Base-by-base conservation (phyloP, 495 filamentous ascomycete species). In the Cudoniella acicularis region DNA sequence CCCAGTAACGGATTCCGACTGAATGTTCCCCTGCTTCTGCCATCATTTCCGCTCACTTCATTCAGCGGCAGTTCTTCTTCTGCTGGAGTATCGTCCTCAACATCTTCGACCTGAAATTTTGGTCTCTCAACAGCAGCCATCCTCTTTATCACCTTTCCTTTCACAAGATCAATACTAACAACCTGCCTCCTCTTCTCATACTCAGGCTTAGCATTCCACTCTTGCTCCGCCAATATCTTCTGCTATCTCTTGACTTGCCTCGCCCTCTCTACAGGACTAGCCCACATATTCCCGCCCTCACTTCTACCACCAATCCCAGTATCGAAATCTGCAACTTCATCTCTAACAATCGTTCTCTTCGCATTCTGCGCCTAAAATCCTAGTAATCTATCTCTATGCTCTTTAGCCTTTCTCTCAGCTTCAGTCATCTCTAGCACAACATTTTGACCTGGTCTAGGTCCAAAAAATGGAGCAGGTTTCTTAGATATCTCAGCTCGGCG, bases 321-420 rank as follows among this genome's bases (percentile, higher is more conserved):
- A 52, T 98, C 94, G 61, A 94, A 98, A 64, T 98, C 94, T 0
- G 92, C 87, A 1, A 91, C 92, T 70, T 98, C 93, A 69, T 98
- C 94, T 21, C 91, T 83, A 11, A 98, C 87, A 25, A 86, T 90
- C 2, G 94, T 98, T 10, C 94, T 77, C 47, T 83, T 82, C 0
- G 92, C 92, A 62, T 96, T 96, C 65, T 96, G 85, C 9, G 90
- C 85, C 68, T 98, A 95, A 71, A 89, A 98, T 0, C 74, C 74
- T 0, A 98, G 79, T 1, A 98, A 76, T 53, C 79, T 88, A 67
- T 98, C 92, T 0, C 93, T 80, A 60, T 98, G 94, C 54, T 86
- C 85, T 50, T 83, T 77, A 1, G 89, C 90, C 54, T 76, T 82
- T 36, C 68, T 73, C 61, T 78, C 77, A 24, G 75, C 78, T 6